Evolutionary conservation across 805 yeast genomes (phyloP).

Genomic region (Starmerella gropengiesseri): DNA sequence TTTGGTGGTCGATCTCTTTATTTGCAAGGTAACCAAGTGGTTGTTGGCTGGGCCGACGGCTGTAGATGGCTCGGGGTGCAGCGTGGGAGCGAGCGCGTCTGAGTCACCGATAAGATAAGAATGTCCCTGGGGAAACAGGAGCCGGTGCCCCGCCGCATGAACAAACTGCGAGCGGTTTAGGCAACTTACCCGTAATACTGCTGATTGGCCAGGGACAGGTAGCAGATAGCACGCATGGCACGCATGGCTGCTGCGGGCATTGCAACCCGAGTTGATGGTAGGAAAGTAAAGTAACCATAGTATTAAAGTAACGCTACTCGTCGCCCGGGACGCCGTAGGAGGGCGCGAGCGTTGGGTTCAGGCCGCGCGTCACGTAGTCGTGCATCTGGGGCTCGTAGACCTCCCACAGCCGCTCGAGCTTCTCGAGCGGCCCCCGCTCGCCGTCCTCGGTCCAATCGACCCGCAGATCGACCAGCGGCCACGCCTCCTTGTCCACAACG

Average conservation of each 20-base stretch:
- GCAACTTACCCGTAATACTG: too few relatives aligned
- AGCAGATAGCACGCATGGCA: too few relatives aligned
- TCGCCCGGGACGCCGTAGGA: conserved; percentile 22
- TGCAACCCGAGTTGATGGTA: too few relatives aligned
- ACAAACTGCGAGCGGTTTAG: too few relatives aligned
- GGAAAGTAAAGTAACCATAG: neutral
- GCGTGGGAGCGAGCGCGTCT: too few relatives aligned
- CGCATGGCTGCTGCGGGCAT: too few relatives aligned
- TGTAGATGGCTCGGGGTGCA: neutral
- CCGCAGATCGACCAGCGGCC: conserved; percentile 20
- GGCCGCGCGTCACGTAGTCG: conserved; percentile 16
- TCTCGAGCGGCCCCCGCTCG: conserved; percentile 11
- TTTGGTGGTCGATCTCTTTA: neutral
- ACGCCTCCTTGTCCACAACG: conserved; percentile 14
- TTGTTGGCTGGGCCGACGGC: neutral
- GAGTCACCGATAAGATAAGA: neutral
- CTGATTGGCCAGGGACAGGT: too few relatives aligned
- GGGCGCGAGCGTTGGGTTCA: conserved; percentile 18
- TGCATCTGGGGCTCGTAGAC: conserved; percentile 20
- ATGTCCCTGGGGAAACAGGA: neutral
- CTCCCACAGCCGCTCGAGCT: conserved; percentile 15
- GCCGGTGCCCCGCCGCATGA: too few relatives aligned
- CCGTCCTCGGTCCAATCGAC: conserved; percentile 18
- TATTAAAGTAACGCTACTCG: conserved; percentile 3
- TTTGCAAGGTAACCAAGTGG: too few relatives aligned